Evolutionary conservation across 176 grass and related monocot species (phyloP).

Genomic region (Avena eriantha): DNA sequence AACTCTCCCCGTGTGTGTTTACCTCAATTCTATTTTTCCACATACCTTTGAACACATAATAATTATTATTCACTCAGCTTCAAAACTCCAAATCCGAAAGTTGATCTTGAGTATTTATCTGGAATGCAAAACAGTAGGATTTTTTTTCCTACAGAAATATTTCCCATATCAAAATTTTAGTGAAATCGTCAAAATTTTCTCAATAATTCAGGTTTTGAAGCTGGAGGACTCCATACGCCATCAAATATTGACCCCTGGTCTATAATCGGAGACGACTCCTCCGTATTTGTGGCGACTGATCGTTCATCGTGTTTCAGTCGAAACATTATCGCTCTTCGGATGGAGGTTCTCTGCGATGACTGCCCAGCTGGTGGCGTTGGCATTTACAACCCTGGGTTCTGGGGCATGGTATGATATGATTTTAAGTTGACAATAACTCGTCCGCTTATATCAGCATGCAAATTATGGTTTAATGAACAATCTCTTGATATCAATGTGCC

Average conservation of each 20-base stretch:
- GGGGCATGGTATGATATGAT: constrained; percentile 82
- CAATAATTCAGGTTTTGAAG: constrained; percentile 80
- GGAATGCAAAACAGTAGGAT: neutral
- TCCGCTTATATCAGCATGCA: constrained; percentile 21
- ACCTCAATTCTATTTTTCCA: neutral
- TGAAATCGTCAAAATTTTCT: neutral
- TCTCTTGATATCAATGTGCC: constrained; percentile 8
- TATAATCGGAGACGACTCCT: constrained; percentile 71
- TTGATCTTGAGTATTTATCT: neutral
- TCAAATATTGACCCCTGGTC: constrained; percentile 90
- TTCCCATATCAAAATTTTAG: neutral
- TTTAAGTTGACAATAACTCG: neutral
- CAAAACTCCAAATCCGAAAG: neutral
- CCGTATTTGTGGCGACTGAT: constrained; percentile 68
- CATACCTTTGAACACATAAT: neutral
- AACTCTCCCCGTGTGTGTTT: neutral
- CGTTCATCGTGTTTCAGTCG: constrained; percentile 68
- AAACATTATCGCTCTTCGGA: constrained; percentile 84
- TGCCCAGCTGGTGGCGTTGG: constrained; percentile 84
- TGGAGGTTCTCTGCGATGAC: constrained; percentile 74
- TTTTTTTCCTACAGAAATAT: neutral
- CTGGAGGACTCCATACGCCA: constrained; percentile 82
- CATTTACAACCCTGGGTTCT: constrained; percentile 92
- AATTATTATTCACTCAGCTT: neutral
- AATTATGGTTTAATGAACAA: neutral